Evolutionary conservation across 177 flowering plant genomes (phyloP), one percentile per base, ranked within the genome.

Genomic region (Vitis hybrid): DNA sequence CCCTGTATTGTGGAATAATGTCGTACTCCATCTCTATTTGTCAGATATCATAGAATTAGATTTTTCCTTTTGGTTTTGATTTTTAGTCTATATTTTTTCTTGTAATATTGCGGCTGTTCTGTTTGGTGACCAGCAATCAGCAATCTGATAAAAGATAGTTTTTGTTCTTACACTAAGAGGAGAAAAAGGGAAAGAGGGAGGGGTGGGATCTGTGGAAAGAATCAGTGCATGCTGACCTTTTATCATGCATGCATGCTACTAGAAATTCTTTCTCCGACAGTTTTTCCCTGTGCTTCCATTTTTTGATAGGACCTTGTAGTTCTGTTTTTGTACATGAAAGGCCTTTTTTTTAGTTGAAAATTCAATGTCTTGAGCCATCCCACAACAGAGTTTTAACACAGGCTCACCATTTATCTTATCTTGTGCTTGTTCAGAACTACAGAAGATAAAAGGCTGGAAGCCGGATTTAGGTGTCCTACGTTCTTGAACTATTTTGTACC

Each of bases 161-260:
- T 65, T 55, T 14, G 59, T 52, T 53, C 55, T 2, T 55, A 57
- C 31, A 50, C 57, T 62, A 67, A 52, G 9, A 31, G 45, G 15
- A 1, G 10, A 3, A 45, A 19, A 22, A n/a, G 39, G 19, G 31
- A 65, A 52, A 57, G 55, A 16, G 6, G 31, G 48, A 45, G 14
- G n/a, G 11, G 10, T 2, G 10, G 11, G 10, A 51, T 51, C n/a
- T 51, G 19, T 48, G 10, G 22, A 63, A 15, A 67, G 26, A 51
- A 61, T 19, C 61, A n/a, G 51, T 73, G 83, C 83, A 71, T 82
- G 85, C 82, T 76, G 78, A 74, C 81, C 67, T 80, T 74, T 83
- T 83, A 74, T 61, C 45, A 72, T 83, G 86, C 83, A 70, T 80
- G 80, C 78, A 71, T 72, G 70, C 11, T 49, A 49, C 20, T 61